phyloP scores from a whole-genome alignment of 2,329 filamentous ascomycete genomes.

The Penicillium corylophilum region DNA sequence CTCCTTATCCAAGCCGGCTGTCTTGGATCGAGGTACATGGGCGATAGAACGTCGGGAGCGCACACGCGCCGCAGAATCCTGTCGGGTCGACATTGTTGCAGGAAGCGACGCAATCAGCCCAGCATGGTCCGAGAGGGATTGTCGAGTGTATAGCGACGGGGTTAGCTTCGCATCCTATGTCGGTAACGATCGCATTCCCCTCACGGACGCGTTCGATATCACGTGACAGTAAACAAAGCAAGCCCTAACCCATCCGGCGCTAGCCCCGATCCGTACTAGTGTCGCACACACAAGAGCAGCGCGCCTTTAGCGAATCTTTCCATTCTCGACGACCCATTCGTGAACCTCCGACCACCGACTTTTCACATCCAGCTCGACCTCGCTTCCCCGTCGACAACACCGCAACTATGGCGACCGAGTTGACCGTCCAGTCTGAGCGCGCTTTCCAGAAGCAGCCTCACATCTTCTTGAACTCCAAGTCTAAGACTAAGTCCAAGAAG shows the following conservation, averaged over 20 bases:
- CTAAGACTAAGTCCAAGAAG: conserved; percentile 74
- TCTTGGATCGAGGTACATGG: conserved; percentile 54
- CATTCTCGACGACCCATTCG: conserved; percentile 37
- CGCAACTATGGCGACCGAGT: conserved; percentile 90
- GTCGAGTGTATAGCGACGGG: neutral
- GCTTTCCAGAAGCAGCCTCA: conserved; percentile 99
- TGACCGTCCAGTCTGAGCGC: conserved; percentile 99
- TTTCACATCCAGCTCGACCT: conserved; percentile 36
- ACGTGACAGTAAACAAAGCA: conserved; percentile 45
- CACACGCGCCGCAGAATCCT: conserved; percentile 35
- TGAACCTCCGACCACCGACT: conserved; percentile 32
- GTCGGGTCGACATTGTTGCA: conserved; percentile 35
- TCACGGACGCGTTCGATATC: conserved; percentile 32
- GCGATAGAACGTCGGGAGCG: conserved; percentile 71
- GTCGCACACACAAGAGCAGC: conserved; percentile 40
- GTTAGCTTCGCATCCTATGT: neutral
- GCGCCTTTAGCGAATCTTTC: conserved; percentile 38
- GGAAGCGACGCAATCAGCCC: conserved; percentile 6
- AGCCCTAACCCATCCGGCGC: conserved; percentile 42
- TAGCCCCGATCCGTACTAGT: conserved; percentile 34
- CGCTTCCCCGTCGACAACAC: conserved; percentile 47
- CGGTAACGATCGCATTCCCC: conserved; percentile 14
- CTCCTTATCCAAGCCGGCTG: conserved; percentile 64
- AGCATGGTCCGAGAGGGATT: conserved; percentile 9
- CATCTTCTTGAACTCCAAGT: conserved; percentile 99